These are phyloP conservation scores for Geosiphon pyriformis DNA, from an alignment of 192 early-diverging fungal genomes.

Conservation along the genomic window DNA sequence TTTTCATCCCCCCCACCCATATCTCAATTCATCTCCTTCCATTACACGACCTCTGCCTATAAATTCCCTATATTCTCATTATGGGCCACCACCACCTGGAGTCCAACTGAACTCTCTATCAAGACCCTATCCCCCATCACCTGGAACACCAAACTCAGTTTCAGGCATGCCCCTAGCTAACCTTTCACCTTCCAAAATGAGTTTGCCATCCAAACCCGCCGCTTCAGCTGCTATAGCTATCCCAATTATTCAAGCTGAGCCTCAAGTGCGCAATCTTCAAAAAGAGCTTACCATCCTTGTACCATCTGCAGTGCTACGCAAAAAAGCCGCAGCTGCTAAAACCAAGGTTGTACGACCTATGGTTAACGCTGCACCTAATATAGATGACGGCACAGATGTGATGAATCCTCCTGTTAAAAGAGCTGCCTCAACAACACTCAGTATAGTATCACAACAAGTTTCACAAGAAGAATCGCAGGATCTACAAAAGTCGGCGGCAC, in stretches of 20 bases:
- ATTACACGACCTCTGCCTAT: conserved; percentile 3
- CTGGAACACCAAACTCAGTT: background rate
- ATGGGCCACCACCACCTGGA: conserved; percentile 19
- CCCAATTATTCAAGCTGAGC: conserved; percentile 68
- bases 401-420: conserved; percentile 15
- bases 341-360: conserved; percentile 49
- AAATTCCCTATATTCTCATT: conserved; percentile 19
- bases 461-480: background rate
- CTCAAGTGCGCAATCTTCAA: conserved; percentile 73
- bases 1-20: background rate
- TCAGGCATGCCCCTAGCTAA: background rate
- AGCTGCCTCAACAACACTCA: conserved; percentile 1
- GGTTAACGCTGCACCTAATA: conserved; percentile 68
- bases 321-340: conserved; percentile 36
- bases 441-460: conserved; percentile 5
- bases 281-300: conserved; percentile 73
- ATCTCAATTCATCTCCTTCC: background rate
- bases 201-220: background rate
- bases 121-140: conserved; percentile 5
- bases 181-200: background rate
- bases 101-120: background rate
- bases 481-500: conserved; percentile 1
- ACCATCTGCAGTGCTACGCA: conserved; percentile 55
- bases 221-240: conserved; percentile 21
- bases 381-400: conserved; percentile 38